Conservation (phyloP, 768 basidiomycete genomes). For the Boletellus sp. region DNA sequence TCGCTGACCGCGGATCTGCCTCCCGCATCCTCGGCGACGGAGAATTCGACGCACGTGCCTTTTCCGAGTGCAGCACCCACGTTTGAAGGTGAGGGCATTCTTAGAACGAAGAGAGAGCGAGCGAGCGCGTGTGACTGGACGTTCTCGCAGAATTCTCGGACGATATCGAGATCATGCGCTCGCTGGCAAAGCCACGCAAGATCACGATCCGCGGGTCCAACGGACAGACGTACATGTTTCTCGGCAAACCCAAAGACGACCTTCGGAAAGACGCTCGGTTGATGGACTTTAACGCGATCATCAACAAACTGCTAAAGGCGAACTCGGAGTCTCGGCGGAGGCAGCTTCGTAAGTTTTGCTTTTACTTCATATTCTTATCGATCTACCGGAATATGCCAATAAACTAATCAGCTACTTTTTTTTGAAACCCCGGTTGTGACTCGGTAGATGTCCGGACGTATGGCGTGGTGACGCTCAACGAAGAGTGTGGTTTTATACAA, state of each 20-base stretch:
- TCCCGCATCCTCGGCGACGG: constrained; percentile 47
- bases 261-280: constrained; percentile 93
- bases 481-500: constrained; percentile 96
- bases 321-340: constrained; percentile 90
- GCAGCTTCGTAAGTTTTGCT: constrained; percentile 68
- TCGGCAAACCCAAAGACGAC: constrained; percentile 97
- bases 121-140: background rate
- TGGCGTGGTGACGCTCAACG: constrained; percentile 96
- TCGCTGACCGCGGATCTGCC: constrained; percentile 89
- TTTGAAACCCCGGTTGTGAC: background rate
- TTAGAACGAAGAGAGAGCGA: constrained; percentile 37
- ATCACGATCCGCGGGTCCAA: constrained; percentile 81
- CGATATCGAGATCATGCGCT: constrained; percentile 87
- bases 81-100: constrained; percentile 52
- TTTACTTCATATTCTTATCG: too few relatives aligned
- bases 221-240: constrained; percentile 82
- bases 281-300: constrained; percentile 98
- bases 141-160: constrained; percentile 64
- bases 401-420: background rate
- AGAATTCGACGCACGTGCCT: constrained; percentile 65
- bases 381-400: too few relatives aligned
- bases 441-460: constrained; percentile 83
- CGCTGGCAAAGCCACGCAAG: constrained; percentile 88
- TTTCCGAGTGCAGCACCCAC: constrained; percentile 76
- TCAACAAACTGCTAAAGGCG: constrained; percentile 92